Evolutionary conservation across 805 yeast species (phyloP).

Genomic region (Ogataea paraovalis): DNA sequence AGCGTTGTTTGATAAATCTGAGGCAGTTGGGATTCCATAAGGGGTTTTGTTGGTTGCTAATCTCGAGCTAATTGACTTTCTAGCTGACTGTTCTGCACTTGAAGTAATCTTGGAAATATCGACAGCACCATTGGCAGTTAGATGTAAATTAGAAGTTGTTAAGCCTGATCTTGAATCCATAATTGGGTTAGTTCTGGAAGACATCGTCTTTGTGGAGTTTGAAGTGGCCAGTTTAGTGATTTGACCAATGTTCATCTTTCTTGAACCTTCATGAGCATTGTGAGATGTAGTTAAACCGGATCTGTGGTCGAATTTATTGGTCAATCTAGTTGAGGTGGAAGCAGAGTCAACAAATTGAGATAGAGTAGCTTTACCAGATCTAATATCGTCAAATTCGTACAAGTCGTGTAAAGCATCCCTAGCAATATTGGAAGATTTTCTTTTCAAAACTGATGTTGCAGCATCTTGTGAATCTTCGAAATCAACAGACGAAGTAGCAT

Average conservation of each 20-base stretch:
- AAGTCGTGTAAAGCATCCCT: constrained; percentile 36
- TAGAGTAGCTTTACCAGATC: constrained; percentile 36
- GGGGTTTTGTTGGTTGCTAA: constrained; percentile 19
- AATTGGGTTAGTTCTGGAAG: constrained; percentile 41
- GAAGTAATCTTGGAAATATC: constrained; percentile 49
- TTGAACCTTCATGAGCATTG: constrained; percentile 27
- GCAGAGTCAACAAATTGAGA: constrained; percentile 23
- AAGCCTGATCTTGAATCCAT: constrained; percentile 32
- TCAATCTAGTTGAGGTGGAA: constrained; percentile 13
- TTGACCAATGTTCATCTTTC: constrained; percentile 28
- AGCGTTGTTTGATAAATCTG: constrained; percentile 38
- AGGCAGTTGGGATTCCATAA: constrained; percentile 39
- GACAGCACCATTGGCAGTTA: constrained; percentile 41
- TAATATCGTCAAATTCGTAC: constrained; percentile 41
- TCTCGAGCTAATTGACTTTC: constrained; percentile 26
- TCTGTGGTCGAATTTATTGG: constrained; percentile 17
- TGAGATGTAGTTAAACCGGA: constrained; percentile 27
- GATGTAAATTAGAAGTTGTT: constrained; percentile 22
- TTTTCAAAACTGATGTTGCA: constrained; percentile 39
- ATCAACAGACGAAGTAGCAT: constrained; percentile 27
- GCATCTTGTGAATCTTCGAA: constrained; percentile 37
- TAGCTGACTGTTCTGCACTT: constrained; percentile 42
- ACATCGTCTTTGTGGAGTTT: constrained; percentile 42
- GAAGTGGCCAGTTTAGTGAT: constrained; percentile 29
- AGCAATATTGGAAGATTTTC: constrained; percentile 27